Evolutionary conservation across 495 filamentous ascomycete species (phyloP).

Genomic region (Trypethelium eluteriae): DNA sequence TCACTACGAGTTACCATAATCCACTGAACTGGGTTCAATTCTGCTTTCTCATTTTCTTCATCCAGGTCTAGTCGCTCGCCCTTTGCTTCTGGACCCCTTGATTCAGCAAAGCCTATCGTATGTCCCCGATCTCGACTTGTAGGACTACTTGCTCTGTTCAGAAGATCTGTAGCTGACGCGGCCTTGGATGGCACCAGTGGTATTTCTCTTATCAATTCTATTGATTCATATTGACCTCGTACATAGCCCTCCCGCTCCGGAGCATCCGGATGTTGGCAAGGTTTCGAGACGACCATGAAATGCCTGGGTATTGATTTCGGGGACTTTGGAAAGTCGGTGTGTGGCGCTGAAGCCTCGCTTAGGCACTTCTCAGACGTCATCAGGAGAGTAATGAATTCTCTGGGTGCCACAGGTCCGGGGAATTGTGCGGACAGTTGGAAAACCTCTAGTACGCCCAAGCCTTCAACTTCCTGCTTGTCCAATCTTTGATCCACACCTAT

Average conservation of each 20-base stretch:
- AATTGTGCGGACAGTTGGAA: slow-evolving; percentile 84
- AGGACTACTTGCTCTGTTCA: slow-evolving; percentile 21
- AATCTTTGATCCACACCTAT: slow-evolving; percentile 72
- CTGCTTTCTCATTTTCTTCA: slow-evolving; percentile 43
- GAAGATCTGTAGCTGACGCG: slow-evolving; percentile 33
- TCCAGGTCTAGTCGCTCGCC: slow-evolving; percentile 38
- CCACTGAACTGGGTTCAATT: slow-evolving; percentile 75
- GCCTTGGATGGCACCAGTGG: slow-evolving; percentile 38
- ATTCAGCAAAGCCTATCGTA: slow-evolving; percentile 45
- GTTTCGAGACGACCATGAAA: slow-evolving; percentile 81
- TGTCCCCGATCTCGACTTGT: slow-evolving; percentile 36
- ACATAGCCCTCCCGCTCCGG: slow-evolving; percentile 62
- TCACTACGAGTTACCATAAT: slow-evolving; percentile 94
- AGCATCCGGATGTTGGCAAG: slow-evolving; percentile 66
- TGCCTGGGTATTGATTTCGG: slow-evolving; percentile 44
- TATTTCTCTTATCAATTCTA: slow-evolving; percentile 85
- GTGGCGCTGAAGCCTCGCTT: slow-evolving; percentile 24
- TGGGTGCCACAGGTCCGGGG: slow-evolving; percentile 74
- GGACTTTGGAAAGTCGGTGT: slow-evolving; percentile 16
- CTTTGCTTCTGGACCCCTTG: slow-evolving; percentile 34
- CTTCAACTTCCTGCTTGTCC: slow-evolving; percentile 48
- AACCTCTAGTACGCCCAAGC: slow-evolving; percentile 56
- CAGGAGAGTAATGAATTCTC: slow-evolving; percentile 78
- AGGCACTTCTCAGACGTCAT: slow-evolving; percentile 47
- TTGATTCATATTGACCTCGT: slow-evolving; percentile 79